These are phyloP conservation scores for Kernera saxatilis DNA, from an alignment of 345 rosid genomes.

Conservation along the genomic window DNA sequence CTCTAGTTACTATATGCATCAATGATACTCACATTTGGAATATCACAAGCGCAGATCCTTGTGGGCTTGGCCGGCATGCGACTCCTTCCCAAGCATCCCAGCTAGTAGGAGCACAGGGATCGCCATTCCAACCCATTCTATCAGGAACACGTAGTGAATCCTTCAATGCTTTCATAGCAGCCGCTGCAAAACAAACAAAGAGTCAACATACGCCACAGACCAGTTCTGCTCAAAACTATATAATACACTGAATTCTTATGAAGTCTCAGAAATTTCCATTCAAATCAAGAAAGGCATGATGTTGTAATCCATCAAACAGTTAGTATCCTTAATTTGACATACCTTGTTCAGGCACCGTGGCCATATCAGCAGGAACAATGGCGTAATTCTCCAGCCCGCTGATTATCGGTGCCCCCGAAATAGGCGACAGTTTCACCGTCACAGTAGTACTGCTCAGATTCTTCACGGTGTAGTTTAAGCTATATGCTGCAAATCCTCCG, in stretches of 20 bases:
- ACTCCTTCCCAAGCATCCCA: constrained; percentile 99
- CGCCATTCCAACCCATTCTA: constrained; percentile 99
- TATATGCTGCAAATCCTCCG: constrained; percentile 60
- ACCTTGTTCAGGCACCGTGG: constrained; percentile 88
- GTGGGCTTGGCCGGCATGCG: constrained; percentile 58
- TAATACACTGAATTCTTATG: neutral
- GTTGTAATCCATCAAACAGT: neutral
- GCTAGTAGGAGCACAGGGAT: constrained; percentile 95
- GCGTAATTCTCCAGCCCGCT: constrained; percentile 93
- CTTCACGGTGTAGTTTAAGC: constrained; percentile 45
- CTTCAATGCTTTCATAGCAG: constrained; percentile 89
- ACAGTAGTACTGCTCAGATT: constrained; percentile 57
- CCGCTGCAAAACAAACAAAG: constrained; percentile 37
- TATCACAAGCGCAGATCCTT: constrained; percentile 65
- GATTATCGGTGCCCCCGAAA: constrained; percentile 58
- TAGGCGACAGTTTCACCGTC: constrained; percentile 54
- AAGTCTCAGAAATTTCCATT: neutral
- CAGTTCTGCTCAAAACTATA: neutral
- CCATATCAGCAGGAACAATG: constrained; percentile 68
- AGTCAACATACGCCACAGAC: neutral
- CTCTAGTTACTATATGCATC: neutral
- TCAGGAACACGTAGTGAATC: constrained; percentile 80
- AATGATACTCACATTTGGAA: constrained; percentile 67
- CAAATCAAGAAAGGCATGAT: neutral
- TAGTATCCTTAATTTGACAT: neutral